A percentile compares a stretch with the other conserved stretches of the same genome.
phyloP scores from a whole-genome alignment of 2,329 filamentous ascomycete genomes.

The Trichoderma sp. region DNA sequence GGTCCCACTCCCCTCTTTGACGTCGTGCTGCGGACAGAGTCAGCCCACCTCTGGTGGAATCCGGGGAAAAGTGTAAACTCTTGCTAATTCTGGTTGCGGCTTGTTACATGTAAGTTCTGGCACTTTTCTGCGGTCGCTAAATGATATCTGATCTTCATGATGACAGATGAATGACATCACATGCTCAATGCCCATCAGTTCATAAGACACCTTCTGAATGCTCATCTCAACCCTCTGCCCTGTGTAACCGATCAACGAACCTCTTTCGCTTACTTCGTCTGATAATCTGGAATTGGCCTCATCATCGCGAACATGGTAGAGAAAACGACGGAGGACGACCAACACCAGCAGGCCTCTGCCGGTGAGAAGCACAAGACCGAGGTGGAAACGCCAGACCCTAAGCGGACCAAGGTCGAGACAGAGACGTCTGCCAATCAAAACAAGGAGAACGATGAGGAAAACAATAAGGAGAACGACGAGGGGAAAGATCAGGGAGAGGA shows the following conservation, averaged over 20 bases:
- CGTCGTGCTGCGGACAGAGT: not conserved
- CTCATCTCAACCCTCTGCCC: not conserved
- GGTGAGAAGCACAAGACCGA: conserved; percentile 39
- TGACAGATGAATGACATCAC: conserved; percentile 36
- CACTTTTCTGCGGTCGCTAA: not conserved
- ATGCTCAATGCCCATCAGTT: conserved; percentile 12
- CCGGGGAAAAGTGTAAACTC: not conserved
- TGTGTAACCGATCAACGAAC: too few relatives aligned
- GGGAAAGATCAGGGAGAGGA: conserved; percentile 8
- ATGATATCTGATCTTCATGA: conserved; percentile 2
- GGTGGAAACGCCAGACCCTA: conserved; percentile 35
- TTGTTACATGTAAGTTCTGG: not conserved
- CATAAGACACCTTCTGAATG: not conserved
- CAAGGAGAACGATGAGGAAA: not conserved
- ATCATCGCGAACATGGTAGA: not conserved
- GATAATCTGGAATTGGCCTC: not conserved
- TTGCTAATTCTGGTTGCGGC: not conserved
- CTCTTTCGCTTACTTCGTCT: not conserved
- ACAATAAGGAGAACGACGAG: not conserved
- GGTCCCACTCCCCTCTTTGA: not conserved
- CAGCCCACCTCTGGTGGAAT: not conserved
- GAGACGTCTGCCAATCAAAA: conserved; percentile 29
- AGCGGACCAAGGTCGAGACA: conserved; percentile 35
- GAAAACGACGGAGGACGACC: not conserved
- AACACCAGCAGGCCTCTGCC: conserved; percentile 2